Percentiles rank a stretch among this genome's conserved stretches.
Conservation (phyloP, 164 flowering plant species). For the Vitis vinifera region ASM3070453v1 NC_081809.1:20289001-20289500, state of each 20-base stretch:
- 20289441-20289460: conserved; percentile 77
- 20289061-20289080: conserved; percentile 94
- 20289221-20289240: conserved; percentile 93
- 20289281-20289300: too few relatives aligned
- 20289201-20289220: conserved; percentile 92
- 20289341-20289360: too few relatives aligned
- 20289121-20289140: conserved; percentile 91
- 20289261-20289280: conserved; percentile 72
- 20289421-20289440: conserved; percentile 85
- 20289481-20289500: conserved; percentile 85
- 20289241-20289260: conserved; percentile 97
- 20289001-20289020: conserved; percentile 83
- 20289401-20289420: too few relatives aligned
- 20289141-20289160: conserved; percentile 83
- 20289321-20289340: too few relatives aligned
- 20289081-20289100: conserved; percentile 86
- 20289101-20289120: conserved; percentile 86
- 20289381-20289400: too few relatives aligned
- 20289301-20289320: too few relatives aligned
- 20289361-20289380: too few relatives aligned
- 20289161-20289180: conserved; percentile 84
- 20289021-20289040: conserved; percentile 96
- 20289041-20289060: conserved; percentile 95
- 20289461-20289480: conserved; percentile 58
- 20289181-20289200: conserved; percentile 92